Base-by-base conservation (phyloP, 306 rosid genomes). In the Betula pendula region DNA sequence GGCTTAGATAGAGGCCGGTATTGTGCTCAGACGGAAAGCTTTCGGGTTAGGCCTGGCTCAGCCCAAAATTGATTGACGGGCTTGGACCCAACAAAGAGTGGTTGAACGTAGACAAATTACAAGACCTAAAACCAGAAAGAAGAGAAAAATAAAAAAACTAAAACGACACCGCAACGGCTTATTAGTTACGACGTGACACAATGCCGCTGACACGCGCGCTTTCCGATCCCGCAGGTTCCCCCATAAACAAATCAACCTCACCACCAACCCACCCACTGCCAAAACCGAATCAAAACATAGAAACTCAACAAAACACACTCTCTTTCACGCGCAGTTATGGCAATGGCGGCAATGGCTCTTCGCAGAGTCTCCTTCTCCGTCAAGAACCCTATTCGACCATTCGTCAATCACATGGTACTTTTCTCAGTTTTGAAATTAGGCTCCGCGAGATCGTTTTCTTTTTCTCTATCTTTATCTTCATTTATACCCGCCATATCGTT, bases 271-370 rank as follows among this genome's bases (percentile, higher is more conserved):
- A 35, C 48, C 15, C 48, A 17, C 3, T 1, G n/a, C 69, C 16
- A 6, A 3, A 3, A 31, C 13, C 47, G 47, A 35, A 65, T 8
- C 44, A 66, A 10, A 31, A 38, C 14, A 66, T 11, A 22, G 0
- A 4, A 10, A 3, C 19, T 24, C 0, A 13, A 56, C 4, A 56
- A 22, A 12, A 22, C 11, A 7, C 60, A 2, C 60, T 20, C 15
- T 33, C 70, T 35, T 25, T 1, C 43, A 14, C 68, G 0, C 25
- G 8, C 13, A 45, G 31, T 42, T 45, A 20, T 33, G 25, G 27
- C 80, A 75, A 87, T 87, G 90, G 86, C 97, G 25, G 87, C 96
- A 40, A 77, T 87, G 90, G 96, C 94, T 79, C 90, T 91, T 74
- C 97, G 94, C 75, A 82, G 86, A 44, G 87, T 91, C 71, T 81